Conservation (phyloP, 148 eudicot species). For the Nyssa sinensis region DNA sequence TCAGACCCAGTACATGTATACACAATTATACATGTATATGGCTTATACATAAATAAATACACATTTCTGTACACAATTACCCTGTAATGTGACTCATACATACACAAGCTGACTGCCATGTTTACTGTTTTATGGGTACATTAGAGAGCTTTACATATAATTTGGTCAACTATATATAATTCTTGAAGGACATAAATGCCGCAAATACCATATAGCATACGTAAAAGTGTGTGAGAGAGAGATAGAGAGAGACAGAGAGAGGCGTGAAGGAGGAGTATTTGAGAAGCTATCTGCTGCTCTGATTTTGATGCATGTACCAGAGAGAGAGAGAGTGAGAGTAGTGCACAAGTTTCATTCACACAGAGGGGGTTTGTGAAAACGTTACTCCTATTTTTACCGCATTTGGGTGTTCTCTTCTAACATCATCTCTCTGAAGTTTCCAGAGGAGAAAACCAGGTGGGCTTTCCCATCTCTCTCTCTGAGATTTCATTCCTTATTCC, state of each 20-base stretch:
- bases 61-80: not conserved
- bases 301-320: slow-evolving; percentile 63
- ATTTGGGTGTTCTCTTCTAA: slow-evolving; percentile 19
- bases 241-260: not conserved
- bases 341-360: slow-evolving; percentile 37
- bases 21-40: not conserved
- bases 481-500: not conserved
- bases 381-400: slow-evolving; percentile 13
- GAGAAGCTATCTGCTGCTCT: slow-evolving; percentile 65
- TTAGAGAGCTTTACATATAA: too few species aligned
- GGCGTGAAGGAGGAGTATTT: slow-evolving; percentile 33
- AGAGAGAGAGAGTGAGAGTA: slow-evolving; percentile 37
- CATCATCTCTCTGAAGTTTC: slow-evolving; percentile 21
- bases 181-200: not conserved
- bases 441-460: slow-evolving; percentile 22
- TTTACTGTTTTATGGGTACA: too few species aligned
- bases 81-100: too few species aligned
- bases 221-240: not conserved
- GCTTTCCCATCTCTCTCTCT: slow-evolving; percentile 15
- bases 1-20: not conserved
- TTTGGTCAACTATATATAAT: too few species aligned
- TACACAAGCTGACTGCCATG: too few species aligned
- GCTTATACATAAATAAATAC: not conserved
- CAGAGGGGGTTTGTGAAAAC: slow-evolving; percentile 11
- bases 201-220: slow-evolving; percentile 9